Conservation (phyloP, 371 early-diverging fungal genomes). For the Rhizopus sp. region DNA sequence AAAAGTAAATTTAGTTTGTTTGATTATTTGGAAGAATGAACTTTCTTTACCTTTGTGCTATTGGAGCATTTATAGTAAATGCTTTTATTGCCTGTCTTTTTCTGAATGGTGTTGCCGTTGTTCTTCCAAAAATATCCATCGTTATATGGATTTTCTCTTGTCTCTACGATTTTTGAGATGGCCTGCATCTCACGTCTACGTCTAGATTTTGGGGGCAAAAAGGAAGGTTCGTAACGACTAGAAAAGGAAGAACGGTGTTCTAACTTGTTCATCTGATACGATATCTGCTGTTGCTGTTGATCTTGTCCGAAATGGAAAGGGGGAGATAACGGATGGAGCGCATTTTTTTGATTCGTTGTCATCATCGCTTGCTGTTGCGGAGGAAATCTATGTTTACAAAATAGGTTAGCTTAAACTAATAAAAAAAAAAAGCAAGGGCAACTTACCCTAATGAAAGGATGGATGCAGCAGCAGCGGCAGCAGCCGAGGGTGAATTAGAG, state of each 20-base stretch:
- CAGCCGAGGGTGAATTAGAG: no score
- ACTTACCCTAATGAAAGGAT: conserved; percentile 1
- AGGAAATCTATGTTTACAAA: background rate
- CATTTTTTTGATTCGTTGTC: background rate
- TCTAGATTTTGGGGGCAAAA: conserved; percentile 21
- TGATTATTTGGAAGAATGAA: background rate
- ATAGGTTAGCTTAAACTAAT: background rate
- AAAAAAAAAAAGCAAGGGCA: background rate
- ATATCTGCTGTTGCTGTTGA: background rate
- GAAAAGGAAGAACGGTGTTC: background rate
- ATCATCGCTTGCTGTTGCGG: background rate
- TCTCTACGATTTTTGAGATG: conserved; percentile 58
- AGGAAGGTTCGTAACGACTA: background rate
- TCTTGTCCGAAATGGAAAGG: conserved; percentile 1
- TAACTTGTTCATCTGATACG: background rate
- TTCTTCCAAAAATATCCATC: conserved; percentile 62
- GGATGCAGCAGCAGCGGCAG: background rate
- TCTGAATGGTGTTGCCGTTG: conserved; percentile 58
- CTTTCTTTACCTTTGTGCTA: conserved; percentile 38
- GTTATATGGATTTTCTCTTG: conserved; percentile 48
- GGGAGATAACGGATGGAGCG: background rate
- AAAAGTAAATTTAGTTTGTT: background rate
- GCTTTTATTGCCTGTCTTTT: conserved; percentile 58
- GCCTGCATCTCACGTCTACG: conserved; percentile 61
- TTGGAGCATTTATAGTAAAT: conserved; percentile 58